These are phyloP conservation scores for Rosa multiflora DNA, from an alignment of 306 rosid species.

Conservation along the genomic window DNA sequence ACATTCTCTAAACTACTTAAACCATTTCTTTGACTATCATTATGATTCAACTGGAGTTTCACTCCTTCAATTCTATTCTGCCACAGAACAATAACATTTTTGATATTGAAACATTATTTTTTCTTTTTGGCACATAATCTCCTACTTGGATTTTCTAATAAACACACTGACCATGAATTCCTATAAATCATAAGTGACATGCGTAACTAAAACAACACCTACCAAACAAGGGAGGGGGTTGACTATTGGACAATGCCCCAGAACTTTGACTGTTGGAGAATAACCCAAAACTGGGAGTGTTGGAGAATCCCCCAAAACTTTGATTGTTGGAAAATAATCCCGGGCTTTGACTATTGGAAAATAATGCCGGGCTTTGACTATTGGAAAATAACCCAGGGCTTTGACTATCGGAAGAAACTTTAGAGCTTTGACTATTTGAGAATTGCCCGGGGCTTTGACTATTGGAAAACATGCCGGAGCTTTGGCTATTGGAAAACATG, in stretches of 20 bases:
- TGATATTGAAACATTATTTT: not conserved
- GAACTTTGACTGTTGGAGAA: slow-evolving; percentile 19
- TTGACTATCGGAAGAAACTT: slow-evolving; percentile 14
- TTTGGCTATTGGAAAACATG: slow-evolving; percentile 26
- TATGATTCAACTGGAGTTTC: not conserved
- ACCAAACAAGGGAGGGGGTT: slow-evolving; percentile 55
- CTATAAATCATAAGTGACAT: not conserved
- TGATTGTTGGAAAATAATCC: slow-evolving; percentile 27
- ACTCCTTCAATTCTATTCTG: not conserved
- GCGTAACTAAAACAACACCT: slow-evolving; percentile 25
- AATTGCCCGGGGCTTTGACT: slow-evolving; percentile 13
- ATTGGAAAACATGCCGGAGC: not conserved
- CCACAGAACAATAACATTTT: not conserved
- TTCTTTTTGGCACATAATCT: not conserved
- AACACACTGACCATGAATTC: not conserved
- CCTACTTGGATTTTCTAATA: not conserved
- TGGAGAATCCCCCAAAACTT: slow-evolving; percentile 13
- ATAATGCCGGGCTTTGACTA: not conserved
- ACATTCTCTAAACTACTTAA: not conserved
- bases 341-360: slow-evolving; percentile 20
- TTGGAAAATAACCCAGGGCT: slow-evolving; percentile 25
- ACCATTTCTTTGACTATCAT: not conserved
- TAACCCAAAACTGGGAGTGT: slow-evolving; percentile 23
- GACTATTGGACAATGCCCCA: slow-evolving; percentile 17
- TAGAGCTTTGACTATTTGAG: slow-evolving; percentile 20